Percentiles rank a stretch among this genome's conserved stretches.
Conservation (phyloP, 495 filamentous ascomycete genomes). For the Ramalina intermedia region DNA sequence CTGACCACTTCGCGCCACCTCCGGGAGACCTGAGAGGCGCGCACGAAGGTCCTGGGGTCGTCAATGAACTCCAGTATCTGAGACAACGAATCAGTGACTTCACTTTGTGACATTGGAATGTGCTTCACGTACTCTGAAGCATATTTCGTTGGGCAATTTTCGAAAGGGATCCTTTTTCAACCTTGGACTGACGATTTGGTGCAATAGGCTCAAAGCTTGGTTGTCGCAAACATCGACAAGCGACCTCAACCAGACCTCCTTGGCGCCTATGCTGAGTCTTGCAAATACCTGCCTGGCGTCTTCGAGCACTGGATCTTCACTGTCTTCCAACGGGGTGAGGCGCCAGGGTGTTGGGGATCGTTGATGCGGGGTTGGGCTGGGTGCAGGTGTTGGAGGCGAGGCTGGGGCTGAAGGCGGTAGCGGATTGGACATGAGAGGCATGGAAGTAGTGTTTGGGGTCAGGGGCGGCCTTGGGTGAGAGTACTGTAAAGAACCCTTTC, state of each 20-base stretch:
- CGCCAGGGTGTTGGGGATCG: slow-evolving; percentile 41
- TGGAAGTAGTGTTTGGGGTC: slow-evolving; percentile 36
- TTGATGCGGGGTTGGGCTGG: slow-evolving; percentile 51
- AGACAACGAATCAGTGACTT: slow-evolving; percentile 1
- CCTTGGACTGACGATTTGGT: slow-evolving; percentile 78
- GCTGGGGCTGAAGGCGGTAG: slow-evolving; percentile 52
- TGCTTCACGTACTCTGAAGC: slow-evolving; percentile 49
- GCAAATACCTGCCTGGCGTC: slow-evolving; percentile 42
- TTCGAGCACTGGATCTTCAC: slow-evolving; percentile 39
- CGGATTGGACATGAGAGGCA: slow-evolving; percentile 33
- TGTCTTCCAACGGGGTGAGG: slow-evolving; percentile 31
- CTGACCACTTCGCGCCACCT: slow-evolving; percentile 86
- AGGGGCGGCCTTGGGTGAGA: slow-evolving; percentile 36
- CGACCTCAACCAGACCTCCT: slow-evolving; percentile 58
- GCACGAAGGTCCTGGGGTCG: slow-evolving; percentile 79
- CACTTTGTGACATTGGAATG: neutral
- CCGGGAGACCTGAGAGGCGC: slow-evolving; percentile 83
- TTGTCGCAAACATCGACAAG: slow-evolving; percentile 85
- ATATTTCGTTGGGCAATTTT: slow-evolving; percentile 79
- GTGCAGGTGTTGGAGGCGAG: slow-evolving; percentile 54
- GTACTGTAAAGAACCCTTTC: slow-evolving; percentile 23
- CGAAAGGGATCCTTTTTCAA: slow-evolving; percentile 93
- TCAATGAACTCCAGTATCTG: slow-evolving; percentile 89
- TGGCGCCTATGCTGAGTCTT: slow-evolving; percentile 37
- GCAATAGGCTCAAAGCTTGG: slow-evolving; percentile 86